phyloP scores from a whole-genome alignment of 2,329 filamentous ascomycete genomes.

The Monosporascus ibericus region DNA sequence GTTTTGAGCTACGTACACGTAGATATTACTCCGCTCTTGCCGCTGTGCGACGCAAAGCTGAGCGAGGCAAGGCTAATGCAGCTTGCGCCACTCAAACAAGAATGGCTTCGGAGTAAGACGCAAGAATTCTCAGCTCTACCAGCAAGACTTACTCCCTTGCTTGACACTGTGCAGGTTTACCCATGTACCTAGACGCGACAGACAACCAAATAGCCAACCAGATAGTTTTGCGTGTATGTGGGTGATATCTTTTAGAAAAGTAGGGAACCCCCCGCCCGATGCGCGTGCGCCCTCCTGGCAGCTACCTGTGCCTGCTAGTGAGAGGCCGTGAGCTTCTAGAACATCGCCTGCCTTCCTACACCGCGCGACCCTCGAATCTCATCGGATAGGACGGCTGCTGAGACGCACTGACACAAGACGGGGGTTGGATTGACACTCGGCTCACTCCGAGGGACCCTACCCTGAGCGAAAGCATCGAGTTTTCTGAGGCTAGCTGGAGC shows the following conservation, averaged over 20 bases:
- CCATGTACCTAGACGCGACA: too few relatives aligned
- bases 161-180: too few relatives aligned
- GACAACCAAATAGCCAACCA: too few relatives aligned
- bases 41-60: neutral
- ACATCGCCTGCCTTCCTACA: neutral
- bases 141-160: neutral
- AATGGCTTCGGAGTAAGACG: neutral
- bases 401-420: neutral
- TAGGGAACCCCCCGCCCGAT: constrained; percentile 1
- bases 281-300: too few relatives aligned
- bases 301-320: neutral
- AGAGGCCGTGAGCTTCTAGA: neutral
- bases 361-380: too few relatives aligned
- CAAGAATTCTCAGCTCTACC: neutral
- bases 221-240: too few relatives aligned
- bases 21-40: too few relatives aligned
- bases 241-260: too few relatives aligned
- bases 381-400: too few relatives aligned
- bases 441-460: neutral
- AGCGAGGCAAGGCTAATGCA: neutral
- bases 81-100: neutral
- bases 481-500: too few relatives aligned
- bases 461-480: too few relatives aligned
- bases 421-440: neutral
- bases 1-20: too few relatives aligned